Base-by-base conservation (phyloP, 1,139 yeast species). In the Arxiozyma slooffiae region DNA sequence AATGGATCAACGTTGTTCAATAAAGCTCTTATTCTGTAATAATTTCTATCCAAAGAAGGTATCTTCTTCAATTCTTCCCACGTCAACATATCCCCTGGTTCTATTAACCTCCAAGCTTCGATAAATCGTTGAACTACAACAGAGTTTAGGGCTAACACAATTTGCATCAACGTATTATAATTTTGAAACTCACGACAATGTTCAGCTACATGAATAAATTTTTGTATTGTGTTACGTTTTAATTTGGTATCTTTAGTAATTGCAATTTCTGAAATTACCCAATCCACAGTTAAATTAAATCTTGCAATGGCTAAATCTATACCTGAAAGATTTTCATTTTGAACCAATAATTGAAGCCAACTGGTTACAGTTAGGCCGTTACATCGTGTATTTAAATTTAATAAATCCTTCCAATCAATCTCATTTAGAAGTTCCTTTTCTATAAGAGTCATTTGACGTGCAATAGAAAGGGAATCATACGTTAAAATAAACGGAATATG, bases 391-490 rank as follows among this genome's bases (percentile, higher is more conserved):
- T 80, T 77, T 57, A 86, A 70, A 59, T 88, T 94, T 50, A 90
- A 76, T 49, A 90, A 73, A 59, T 88, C 96, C 62, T 82, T 83
- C 97, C 97, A 90, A 66, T 90, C 97, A 45, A 92, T 77, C 59
- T 88, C 96, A 50, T 80, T 78, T 38, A 90, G 67, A 49, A 90
- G 79, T 66, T 90, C 97, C 50, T 82, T 75, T 65, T 92, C 98
- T 57, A 92, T 85, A 49, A 85, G 66, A 0, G 97, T 90, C 67
- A 92, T 74, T 60, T 90, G 97, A 52, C 81, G 77, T 6, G 95
- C 88, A 41, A 92, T 70, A 0, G 77, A 70, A 49, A 72, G 69
- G 0, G 96, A 81, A 50, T 77, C 80, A 64, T 79, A 83, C 65
- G 85, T 80, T 58, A 90, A 72, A 43, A 90, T 76, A 63, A 90